A percentile compares a stretch with the other conserved stretches of the same genome.
Evolutionary conservation across 306 rosid species (phyloP).

Genomic region (Vigna radiata): DNA sequence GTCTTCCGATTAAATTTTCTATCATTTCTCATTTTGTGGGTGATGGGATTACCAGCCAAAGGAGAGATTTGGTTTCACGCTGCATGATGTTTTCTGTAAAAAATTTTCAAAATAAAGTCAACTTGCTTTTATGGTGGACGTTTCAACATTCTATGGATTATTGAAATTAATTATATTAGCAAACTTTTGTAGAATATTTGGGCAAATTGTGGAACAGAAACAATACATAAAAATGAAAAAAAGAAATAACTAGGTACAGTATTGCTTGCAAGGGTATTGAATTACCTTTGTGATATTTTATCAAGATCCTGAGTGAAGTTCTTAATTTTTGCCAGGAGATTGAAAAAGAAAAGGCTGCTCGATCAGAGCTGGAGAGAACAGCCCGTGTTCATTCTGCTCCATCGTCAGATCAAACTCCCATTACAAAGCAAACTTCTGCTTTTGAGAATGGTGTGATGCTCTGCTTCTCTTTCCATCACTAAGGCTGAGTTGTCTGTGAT

Average conservation of each 20-base stretch:
- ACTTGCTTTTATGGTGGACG: slow-evolving; percentile 39
- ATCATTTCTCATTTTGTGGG: slow-evolving; percentile 20
- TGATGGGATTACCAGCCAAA: slow-evolving; percentile 25
- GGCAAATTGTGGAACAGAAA: slow-evolving; percentile 32
- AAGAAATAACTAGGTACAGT: slow-evolving; percentile 2
- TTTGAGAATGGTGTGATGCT: slow-evolving; percentile 80
- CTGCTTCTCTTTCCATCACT: slow-evolving; percentile 37
- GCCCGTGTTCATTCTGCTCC: slow-evolving; percentile 57
- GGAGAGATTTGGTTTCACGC: slow-evolving; percentile 27
- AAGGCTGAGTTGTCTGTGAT: slow-evolving; percentile 27
- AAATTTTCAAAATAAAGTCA: slow-evolving; percentile 38
- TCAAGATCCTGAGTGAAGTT: slow-evolving; percentile 42
- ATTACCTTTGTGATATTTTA: slow-evolving; percentile 14
- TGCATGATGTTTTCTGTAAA: slow-evolving; percentile 15
- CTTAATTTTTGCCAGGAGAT: slow-evolving; percentile 70
- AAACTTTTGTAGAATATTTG: slow-evolving; percentile 35
- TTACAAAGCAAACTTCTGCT: slow-evolving; percentile 62
- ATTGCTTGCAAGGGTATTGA: slow-evolving; percentile 26
- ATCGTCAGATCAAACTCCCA: slow-evolving; percentile 64
- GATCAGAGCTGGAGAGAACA: slow-evolving; percentile 85
- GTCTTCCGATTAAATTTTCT: slow-evolving; percentile 25
- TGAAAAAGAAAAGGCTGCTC: slow-evolving; percentile 92
- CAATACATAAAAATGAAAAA: slow-evolving; percentile 25
- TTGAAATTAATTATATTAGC: slow-evolving; percentile 29
- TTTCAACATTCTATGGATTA: slow-evolving; percentile 23